Evolutionary conservation across 2,329 filamentous ascomycete species (phyloP).

Genomic region (Tolypocladium tropicale): DNA sequence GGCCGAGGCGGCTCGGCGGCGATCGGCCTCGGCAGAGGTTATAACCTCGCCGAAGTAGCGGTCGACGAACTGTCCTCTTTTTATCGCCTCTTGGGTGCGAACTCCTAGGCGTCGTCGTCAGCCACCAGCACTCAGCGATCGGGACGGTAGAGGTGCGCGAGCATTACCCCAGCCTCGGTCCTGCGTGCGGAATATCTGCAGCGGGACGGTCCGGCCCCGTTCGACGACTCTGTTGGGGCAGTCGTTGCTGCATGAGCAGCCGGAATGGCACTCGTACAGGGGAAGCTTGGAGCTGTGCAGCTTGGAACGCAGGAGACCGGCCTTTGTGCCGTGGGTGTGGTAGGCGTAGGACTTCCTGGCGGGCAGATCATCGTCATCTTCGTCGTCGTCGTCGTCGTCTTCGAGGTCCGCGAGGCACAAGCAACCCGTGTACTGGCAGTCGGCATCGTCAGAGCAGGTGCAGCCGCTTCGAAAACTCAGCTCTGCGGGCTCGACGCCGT

Average conservation of each 20-base stretch:
- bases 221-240: slow-evolving; percentile 74
- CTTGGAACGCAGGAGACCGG: slow-evolving; percentile 40
- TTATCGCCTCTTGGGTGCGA: slow-evolving; percentile 51
- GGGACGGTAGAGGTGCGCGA: background rate
- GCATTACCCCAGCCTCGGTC: slow-evolving; percentile 66
- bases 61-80: slow-evolving; percentile 69
- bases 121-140: too few species aligned
- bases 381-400: slow-evolving; percentile 37
- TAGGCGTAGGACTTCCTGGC: slow-evolving; percentile 49
- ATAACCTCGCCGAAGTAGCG: slow-evolving; percentile 67
- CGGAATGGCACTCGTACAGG: slow-evolving; percentile 72
- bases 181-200: slow-evolving; percentile 67
- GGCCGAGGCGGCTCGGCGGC: slow-evolving; percentile 46
- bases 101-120: slow-evolving; percentile 41
- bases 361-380: slow-evolving; percentile 28
- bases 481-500: slow-evolving; percentile 49
- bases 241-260: slow-evolving; percentile 50
- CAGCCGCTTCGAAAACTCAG: slow-evolving; percentile 60
- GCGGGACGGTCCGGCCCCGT: slow-evolving; percentile 55
- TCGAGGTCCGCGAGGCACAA: slow-evolving; percentile 57
- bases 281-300: slow-evolving; percentile 45
- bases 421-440: slow-evolving; percentile 60
- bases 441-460: slow-evolving; percentile 47
- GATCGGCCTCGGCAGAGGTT: slow-evolving; percentile 51
- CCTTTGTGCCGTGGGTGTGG: slow-evolving; percentile 40